Conservation (phyloP, 208 protist genomes). For the Leishmania braziliensis region DNA sequence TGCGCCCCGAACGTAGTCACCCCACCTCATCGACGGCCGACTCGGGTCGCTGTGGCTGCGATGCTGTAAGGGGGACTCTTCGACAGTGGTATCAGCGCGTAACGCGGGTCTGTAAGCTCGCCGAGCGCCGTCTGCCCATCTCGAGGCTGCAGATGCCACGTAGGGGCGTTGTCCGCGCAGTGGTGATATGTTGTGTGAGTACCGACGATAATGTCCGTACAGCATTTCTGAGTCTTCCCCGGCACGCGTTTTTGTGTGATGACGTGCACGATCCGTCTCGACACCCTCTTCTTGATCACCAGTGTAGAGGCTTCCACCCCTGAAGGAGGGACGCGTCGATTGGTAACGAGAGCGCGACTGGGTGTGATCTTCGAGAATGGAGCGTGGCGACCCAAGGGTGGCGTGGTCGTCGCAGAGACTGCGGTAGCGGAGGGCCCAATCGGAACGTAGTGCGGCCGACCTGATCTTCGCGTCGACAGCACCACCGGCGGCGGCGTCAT, state of each 20-base stretch:
- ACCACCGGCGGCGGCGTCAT: not conserved
- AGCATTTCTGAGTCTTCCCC: not conserved
- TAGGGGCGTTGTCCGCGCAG: not conserved
- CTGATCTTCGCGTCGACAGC: not conserved
- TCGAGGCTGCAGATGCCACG: not conserved
- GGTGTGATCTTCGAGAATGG: not conserved
- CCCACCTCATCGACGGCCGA: slow-evolving; percentile 41
- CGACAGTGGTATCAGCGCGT: not conserved
- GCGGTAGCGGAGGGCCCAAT: not conserved
- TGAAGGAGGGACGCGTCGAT: not conserved
- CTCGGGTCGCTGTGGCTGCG: slow-evolving; percentile 11
- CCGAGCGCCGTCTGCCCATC: slow-evolving; percentile 8
- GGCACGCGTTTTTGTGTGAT: not conserved
- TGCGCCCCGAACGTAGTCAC: slow-evolving; percentile 41
- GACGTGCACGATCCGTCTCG: not conserved
- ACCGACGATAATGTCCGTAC: not conserved
- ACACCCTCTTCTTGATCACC: not conserved
- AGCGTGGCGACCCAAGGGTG: not conserved
- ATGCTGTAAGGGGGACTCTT: not conserved
- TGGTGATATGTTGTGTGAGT: not conserved
- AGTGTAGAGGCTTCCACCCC: slow-evolving; percentile 1
- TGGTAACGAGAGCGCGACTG: not conserved
- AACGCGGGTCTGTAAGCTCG: not conserved
- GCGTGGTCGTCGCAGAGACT: not conserved
- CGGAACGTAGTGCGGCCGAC: not conserved